Base-by-base conservation (phyloP, 2,329 filamentous ascomycete species). In the Fusarium zealandicum region DNA sequence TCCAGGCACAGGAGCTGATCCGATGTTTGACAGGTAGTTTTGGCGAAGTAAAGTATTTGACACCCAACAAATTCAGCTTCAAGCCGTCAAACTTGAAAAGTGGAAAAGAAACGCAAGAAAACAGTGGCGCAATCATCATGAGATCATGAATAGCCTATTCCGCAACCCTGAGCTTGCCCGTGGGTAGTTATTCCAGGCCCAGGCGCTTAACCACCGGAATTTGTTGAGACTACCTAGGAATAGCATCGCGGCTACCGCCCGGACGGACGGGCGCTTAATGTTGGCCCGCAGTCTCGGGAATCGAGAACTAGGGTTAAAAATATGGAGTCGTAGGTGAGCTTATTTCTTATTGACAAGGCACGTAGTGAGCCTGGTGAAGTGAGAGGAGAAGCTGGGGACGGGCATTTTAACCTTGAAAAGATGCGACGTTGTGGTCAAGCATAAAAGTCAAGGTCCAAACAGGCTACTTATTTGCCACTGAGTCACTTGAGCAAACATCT, bases 161-260 rank as follows among this genome's bases (percentile, higher is more conserved):
- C 7, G 5, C 20, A 4, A 22, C 4, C 4, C 7, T 22, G 20
- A 7, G 20, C n/a, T n/a, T n/a, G n/a, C n/a, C n/a, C n/a, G n/a
- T n/a, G n/a, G n/a, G n/a, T n/a, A n/a, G n/a, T n/a, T 4, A 22
- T 22, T 22, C 20, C 4, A 22, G 20, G 5, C 20, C 37, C 31
- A 3, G 30, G 53, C 53, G 53, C 43, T 50, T 64, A 51, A 48
- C 52, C 57, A 43, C 48, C n/a, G 30, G 8, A 30, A 17, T 8
- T 25, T 14, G 5, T 17, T 7, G 14, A 38, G 17, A 13, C 58
- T 33, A n/a, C n/a, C n/a, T n/a, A n/a, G 57, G 63, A 66, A 66
- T 66, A 66, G 59, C 25, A 63, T 42, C 57, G 64, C 64, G 61
- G 42, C 54, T 65, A 65, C 46, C 33, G 13, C 3, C 25, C 28